Evolutionary conservation across 1,139 yeast species (phyloP).

Genomic region (Meyerozyma sp.): DNA sequence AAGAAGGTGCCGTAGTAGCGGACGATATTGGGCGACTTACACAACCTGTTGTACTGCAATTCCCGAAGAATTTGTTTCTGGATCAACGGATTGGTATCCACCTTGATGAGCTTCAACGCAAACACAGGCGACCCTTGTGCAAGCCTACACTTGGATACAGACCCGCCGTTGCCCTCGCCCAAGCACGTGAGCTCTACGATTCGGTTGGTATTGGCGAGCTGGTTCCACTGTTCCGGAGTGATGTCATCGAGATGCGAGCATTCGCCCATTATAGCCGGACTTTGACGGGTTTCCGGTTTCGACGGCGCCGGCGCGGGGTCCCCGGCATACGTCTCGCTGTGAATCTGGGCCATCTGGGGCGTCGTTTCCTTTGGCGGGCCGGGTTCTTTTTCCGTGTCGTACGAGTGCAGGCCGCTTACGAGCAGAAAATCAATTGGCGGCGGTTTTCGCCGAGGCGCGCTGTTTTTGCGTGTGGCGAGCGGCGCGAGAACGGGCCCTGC

Average conservation of each 20-base stretch:
- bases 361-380: neutral
- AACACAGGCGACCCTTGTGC: constrained; percentile 54
- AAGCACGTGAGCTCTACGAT: constrained; percentile 61
- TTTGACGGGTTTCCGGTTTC: neutral
- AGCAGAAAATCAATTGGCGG: constrained; percentile 40
- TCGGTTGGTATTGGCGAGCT: constrained; percentile 50
- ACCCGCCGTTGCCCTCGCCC: constrained; percentile 96
- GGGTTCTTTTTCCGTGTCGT: neutral
- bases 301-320: no score
- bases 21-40: constrained; percentile 80
- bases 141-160: constrained; percentile 72
- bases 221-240: constrained; percentile 76
- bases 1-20: constrained; percentile 89
- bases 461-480: constrained; percentile 7
- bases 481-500: constrained; percentile 5
- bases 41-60: constrained; percentile 77
- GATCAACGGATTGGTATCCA: constrained; percentile 77
- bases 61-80: constrained; percentile 84
- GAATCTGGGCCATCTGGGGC: neutral
- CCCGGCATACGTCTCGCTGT: neutral
- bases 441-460: constrained; percentile 33
- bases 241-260: constrained; percentile 44
- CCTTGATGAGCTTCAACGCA: constrained; percentile 78
- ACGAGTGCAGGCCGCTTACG: constrained; percentile 26
- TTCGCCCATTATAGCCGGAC: neutral